These are phyloP conservation scores for Lepidopterella palustris DNA, from an alignment of 495 filamentous ascomycete species.

Conservation along the genomic window DNA sequence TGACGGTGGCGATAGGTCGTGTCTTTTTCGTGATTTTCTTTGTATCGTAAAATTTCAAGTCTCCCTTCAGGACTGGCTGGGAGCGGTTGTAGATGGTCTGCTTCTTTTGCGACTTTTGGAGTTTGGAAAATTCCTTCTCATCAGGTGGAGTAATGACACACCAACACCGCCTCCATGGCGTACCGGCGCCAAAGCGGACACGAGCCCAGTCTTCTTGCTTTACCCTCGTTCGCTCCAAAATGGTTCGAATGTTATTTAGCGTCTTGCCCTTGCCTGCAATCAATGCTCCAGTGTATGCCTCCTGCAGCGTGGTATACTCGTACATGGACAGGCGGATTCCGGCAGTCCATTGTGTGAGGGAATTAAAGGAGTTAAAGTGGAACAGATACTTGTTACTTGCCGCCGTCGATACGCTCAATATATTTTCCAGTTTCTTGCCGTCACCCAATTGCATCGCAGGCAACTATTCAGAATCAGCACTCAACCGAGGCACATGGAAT, in stretches of 20 bases:
- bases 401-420: constrained; percentile 90
- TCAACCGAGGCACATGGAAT: background rate
- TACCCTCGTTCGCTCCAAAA: constrained; percentile 71
- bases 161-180: constrained; percentile 94
- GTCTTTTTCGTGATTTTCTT: constrained; percentile 88
- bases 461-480: constrained; percentile 48
- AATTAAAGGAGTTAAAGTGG: constrained; percentile 92
- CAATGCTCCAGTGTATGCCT: constrained; percentile 92
- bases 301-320: constrained; percentile 86
- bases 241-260: constrained; percentile 77
- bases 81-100: constrained; percentile 71
- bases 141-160: constrained; percentile 88
- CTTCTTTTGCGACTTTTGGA: constrained; percentile 79
- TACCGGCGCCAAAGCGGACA: constrained; percentile 92
- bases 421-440: constrained; percentile 78
- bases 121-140: constrained; percentile 82
- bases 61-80: constrained; percentile 63
- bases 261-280: constrained; percentile 89
- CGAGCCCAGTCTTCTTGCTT: constrained; percentile 89
- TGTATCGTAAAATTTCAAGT: constrained; percentile 90
- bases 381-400: constrained; percentile 91
- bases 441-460: constrained; percentile 69
- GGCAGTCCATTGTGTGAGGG: constrained; percentile 91
- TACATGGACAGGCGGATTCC: constrained; percentile 92
- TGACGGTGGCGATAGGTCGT: constrained; percentile 82